phyloP scores from a whole-genome alignment of 371 early-diverging fungal species.

The Parasitella parasitica region DNA sequence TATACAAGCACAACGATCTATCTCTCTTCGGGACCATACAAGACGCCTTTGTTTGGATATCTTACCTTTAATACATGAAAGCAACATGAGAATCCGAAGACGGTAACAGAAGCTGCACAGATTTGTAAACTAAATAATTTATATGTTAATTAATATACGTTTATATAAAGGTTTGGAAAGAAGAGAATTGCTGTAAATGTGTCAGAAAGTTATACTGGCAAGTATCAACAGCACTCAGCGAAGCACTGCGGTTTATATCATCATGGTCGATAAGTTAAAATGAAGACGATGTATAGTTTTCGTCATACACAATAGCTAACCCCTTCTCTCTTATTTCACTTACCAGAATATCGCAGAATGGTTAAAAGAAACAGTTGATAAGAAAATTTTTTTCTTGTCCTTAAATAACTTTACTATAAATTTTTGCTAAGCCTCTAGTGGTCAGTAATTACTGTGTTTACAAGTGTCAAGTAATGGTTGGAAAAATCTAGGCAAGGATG shows the following conservation, averaged over 20 bases:
- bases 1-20: not conserved
- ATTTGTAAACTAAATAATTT: no score
- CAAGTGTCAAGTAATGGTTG: no score
- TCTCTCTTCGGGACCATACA: not conserved
- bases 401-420: not conserved
- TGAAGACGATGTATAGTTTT: constrained; percentile 38
- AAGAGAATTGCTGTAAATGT: not conserved
- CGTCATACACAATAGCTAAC: constrained; percentile 18
- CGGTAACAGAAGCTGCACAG: no score
- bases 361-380: not conserved
- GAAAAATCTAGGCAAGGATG: no score
- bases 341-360: not conserved
- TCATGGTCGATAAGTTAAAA: constrained; percentile 45
- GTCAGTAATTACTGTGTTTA: not conserved
- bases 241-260: constrained; percentile 44
- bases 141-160: no score
- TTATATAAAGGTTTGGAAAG: not conserved
- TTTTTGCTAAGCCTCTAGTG: not conserved
- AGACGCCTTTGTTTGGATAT: not conserved
- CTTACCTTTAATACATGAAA: not conserved
- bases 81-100: no score
- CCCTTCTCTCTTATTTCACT: not conserved
- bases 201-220: constrained; percentile 47
- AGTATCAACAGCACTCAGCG: constrained; percentile 48
- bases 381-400: not conserved